Evolutionary conservation across 2,329 filamentous ascomycete species (phyloP).

Genomic region (Exophiala lecanii-corni): DNA sequence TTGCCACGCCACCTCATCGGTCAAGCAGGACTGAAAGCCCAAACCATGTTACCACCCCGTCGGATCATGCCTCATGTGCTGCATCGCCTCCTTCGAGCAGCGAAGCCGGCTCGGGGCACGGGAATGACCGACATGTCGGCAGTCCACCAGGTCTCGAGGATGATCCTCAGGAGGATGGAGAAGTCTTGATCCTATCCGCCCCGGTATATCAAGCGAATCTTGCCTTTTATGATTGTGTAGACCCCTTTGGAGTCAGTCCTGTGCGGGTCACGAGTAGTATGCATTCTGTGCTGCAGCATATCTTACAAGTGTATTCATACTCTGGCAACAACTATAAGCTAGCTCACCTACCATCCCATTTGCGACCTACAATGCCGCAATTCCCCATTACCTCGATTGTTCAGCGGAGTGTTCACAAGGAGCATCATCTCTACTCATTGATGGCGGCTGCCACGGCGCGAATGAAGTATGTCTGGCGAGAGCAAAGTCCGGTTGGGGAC

Average conservation of each 20-base stretch:
- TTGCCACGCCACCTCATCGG: too few species aligned
- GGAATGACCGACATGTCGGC: too few species aligned
- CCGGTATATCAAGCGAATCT: slow-evolving; percentile 18
- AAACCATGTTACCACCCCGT: too few species aligned
- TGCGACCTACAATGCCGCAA: slow-evolving; percentile 17
- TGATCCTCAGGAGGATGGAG: slow-evolving; percentile 10
- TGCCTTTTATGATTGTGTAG: slow-evolving; percentile 18
- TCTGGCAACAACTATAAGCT: slow-evolving; percentile 24
- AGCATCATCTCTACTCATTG: slow-evolving; percentile 21
- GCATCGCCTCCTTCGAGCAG: too few species aligned
- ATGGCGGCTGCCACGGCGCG: slow-evolving; percentile 20
- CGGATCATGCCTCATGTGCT: too few species aligned
- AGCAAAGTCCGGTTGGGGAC: slow-evolving; percentile 9
- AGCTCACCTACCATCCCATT: slow-evolving; percentile 17
- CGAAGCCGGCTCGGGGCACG: too few species aligned
- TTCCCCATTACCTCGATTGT: slow-evolving; percentile 20
- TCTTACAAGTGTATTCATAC: slow-evolving; percentile 18
- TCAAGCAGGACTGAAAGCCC: too few species aligned
- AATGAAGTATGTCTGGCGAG: slow-evolving; percentile 17
- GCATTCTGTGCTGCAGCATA: slow-evolving; percentile 18
- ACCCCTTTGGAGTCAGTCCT: slow-evolving; percentile 17
- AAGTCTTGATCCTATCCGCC: slow-evolving; percentile 10
- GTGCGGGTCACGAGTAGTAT: slow-evolving; percentile 17
- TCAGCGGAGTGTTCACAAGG: slow-evolving; percentile 19
- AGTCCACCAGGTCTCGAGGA: too few species aligned